Percentiles rank a stretch among this genome's conserved stretches.
These are phyloP conservation scores for Camellia japonica DNA, from an alignment of 148 eudicot species.

Conservation along the genomic window DNA sequence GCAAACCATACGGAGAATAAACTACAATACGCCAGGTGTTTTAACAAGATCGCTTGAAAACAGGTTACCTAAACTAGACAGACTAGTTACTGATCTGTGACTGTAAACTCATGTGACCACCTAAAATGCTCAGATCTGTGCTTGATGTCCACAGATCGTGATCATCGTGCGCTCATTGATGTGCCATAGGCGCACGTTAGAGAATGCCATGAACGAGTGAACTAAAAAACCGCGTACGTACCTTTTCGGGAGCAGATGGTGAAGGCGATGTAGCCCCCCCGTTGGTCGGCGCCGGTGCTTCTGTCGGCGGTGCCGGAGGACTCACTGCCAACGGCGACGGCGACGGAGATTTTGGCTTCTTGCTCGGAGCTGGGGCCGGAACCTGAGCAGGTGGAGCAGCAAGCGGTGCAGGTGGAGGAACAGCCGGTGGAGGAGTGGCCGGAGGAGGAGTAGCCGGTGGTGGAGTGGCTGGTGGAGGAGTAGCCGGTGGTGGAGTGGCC, in stretches of 20 bases:
- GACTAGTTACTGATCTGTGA: not conserved
- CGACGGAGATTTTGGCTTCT: slow-evolving; percentile 9
- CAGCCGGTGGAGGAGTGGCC: slow-evolving; percentile 27
- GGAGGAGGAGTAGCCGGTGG: slow-evolving; percentile 30
- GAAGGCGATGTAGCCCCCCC: slow-evolving; percentile 25
- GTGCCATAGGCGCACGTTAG: not conserved
- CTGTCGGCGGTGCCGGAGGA: slow-evolving; percentile 28
- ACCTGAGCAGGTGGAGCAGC: slow-evolving; percentile 13
- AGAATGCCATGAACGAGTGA: not conserved
- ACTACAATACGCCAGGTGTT: not conserved
- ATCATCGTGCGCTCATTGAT: too few relatives aligned
- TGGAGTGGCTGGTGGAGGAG: slow-evolving; percentile 23
- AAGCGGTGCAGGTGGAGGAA: too few relatives aligned
- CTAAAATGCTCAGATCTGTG: not conserved
- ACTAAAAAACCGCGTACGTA: not conserved
- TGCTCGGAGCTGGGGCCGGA: slow-evolving; percentile 17
- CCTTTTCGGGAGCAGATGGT: slow-evolving; percentile 44
- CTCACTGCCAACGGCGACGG: slow-evolving; percentile 10
- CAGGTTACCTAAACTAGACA: not conserved
- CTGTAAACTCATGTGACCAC: not conserved
- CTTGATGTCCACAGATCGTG: not conserved
- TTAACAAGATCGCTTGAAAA: not conserved
- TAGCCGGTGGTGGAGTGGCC: slow-evolving; percentile 25
- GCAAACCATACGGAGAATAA: not conserved
- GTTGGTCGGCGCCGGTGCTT: slow-evolving; percentile 24